Percentiles rank a stretch among this genome's conserved stretches.
These are phyloP conservation scores for Aspergillus panamensis DNA, from an alignment of 495 filamentous ascomycete genomes.

Conservation along the genomic window DNA sequence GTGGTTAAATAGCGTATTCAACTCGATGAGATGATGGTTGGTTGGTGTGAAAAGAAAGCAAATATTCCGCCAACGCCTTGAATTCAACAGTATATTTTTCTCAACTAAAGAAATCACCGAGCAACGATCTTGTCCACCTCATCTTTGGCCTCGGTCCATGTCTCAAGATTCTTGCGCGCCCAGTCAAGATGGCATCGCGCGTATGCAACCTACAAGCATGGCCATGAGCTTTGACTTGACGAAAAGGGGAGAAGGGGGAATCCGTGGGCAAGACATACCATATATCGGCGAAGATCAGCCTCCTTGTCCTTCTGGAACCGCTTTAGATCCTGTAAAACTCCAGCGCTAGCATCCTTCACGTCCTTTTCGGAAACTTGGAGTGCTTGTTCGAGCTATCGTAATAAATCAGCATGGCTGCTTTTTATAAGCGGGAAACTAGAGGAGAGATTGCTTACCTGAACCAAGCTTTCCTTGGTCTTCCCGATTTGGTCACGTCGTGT, in stretches of 20 bases:
- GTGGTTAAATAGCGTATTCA: neutral
- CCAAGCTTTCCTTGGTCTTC: constrained; percentile 77
- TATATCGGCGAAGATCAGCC: constrained; percentile 86
- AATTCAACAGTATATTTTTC: neutral
- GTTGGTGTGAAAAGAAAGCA: neutral
- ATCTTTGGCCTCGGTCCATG: constrained; percentile 92
- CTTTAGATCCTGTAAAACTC: constrained; percentile 82
- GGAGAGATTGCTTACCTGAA: constrained; percentile 45
- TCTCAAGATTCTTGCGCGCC: constrained; percentile 95
- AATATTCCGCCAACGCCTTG: neutral
- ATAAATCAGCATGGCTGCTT: constrained; percentile 10
- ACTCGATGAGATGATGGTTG: neutral
- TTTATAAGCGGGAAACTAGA: neutral
- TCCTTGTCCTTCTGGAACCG: constrained; percentile 94
- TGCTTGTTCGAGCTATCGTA: constrained; percentile 76
- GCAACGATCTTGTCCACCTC: constrained; percentile 85
- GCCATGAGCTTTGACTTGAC: constrained; percentile 10
- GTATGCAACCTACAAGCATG: constrained; percentile 70
- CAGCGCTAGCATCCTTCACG: constrained; percentile 83
- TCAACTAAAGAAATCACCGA: constrained; percentile 32
- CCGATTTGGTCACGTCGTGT: constrained; percentile 90
- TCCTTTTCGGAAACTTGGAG: constrained; percentile 81
- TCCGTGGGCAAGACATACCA: constrained; percentile 64
- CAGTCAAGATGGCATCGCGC: constrained; percentile 94
- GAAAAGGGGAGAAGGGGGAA: constrained; percentile 4